Percentiles rank a stretch among this genome's conserved stretches.
These are phyloP conservation scores for Cryptococcus deneoformans DNA, from an alignment of 1,284 basidiomycete species.

Conservation along the genomic window DNA sequence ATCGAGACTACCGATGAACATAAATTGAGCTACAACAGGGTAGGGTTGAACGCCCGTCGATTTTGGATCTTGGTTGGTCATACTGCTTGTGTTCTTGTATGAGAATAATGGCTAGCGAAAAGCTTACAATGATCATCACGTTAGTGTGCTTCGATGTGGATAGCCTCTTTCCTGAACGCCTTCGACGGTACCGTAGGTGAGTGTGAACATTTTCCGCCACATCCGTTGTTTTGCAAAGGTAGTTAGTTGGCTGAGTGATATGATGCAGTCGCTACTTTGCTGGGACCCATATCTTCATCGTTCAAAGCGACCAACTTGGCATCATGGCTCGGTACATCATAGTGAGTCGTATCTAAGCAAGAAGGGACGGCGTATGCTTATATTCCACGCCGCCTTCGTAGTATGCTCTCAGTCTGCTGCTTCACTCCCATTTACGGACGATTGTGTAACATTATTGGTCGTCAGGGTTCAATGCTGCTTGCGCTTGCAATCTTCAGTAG, in stretches of 20 bases:
- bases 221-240: neutral
- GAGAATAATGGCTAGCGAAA: neutral
- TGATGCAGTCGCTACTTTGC: slow-evolving; percentile 57
- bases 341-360: slow-evolving; percentile 19
- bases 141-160: slow-evolving; percentile 24
- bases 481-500: slow-evolving; percentile 75
- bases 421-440: slow-evolving; percentile 88
- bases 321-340: slow-evolving; percentile 79
- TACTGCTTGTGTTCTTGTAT: neutral
- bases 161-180: slow-evolving; percentile 61
- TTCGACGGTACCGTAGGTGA: slow-evolving; percentile 62
- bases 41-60: slow-evolving; percentile 14
- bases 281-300: slow-evolving; percentile 44
- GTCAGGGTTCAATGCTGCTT: slow-evolving; percentile 68
- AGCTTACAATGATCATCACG: neutral
- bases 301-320: slow-evolving; percentile 56
- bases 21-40: slow-evolving; percentile 22
- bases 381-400: slow-evolving; percentile 3
- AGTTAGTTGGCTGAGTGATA: neutral
- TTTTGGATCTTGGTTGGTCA: slow-evolving; percentile 33
- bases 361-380: neutral
- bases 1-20: too few species aligned
- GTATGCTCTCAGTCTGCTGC: slow-evolving; percentile 76
- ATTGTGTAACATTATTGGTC: slow-evolving; percentile 79
- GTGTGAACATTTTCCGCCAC: slow-evolving; percentile 1